Evolutionary conservation across 768 basidiomycete genomes (phyloP).

Genomic region (Suillus occidentalis): DNA sequence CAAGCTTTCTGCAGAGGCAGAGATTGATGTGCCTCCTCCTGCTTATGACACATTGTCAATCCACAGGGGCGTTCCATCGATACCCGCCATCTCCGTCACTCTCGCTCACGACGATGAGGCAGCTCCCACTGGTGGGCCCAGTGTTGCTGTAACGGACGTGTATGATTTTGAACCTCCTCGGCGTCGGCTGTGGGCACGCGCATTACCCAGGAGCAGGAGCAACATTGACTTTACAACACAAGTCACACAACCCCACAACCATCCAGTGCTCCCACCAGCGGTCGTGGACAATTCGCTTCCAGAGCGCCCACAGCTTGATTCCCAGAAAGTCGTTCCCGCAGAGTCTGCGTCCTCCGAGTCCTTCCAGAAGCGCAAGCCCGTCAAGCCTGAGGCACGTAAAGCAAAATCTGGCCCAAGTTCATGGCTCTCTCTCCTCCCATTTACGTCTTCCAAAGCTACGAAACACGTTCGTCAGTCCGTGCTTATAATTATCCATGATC

Average conservation of each 20-base stretch:
- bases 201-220: slow-evolving; percentile 1
- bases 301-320: slow-evolving; percentile 1
- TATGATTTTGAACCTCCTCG: neutral
- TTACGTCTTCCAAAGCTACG: slow-evolving; percentile 28
- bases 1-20: neutral
- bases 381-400: neutral
- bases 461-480: slow-evolving; percentile 54
- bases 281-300: neutral
- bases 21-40: neutral
- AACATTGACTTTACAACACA: neutral
- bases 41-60: slow-evolving; percentile 3
- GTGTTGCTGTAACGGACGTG: neutral
- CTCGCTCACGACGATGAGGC: neutral
- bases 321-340: neutral
- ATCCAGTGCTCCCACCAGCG: neutral
- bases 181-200: neutral
- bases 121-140: neutral
- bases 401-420: slow-evolving; percentile 4
- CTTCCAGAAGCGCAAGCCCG: neutral
- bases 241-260: neutral
- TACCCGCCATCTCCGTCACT: neutral
- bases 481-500: slow-evolving; percentile 51
- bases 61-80: neutral
- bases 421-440: slow-evolving; percentile 32
- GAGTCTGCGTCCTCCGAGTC: neutral